Conservation (phyloP, 2,329 filamentous ascomycete genomes). For the Aureobasidium sp. region DNA sequence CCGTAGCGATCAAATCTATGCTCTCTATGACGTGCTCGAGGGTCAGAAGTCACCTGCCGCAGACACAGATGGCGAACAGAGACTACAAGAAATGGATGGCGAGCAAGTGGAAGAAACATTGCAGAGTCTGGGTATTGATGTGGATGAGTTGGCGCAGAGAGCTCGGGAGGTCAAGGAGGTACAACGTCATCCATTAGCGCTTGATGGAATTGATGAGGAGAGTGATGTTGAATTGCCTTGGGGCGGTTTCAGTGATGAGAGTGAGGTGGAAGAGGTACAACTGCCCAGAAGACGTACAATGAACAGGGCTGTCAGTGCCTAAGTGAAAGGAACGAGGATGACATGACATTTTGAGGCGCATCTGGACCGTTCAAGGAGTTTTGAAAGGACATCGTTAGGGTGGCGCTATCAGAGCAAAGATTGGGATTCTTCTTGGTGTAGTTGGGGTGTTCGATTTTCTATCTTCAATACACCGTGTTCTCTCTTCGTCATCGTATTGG, state of each 20-base stretch:
- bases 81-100: slow-evolving; percentile 12
- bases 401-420: background rate
- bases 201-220: slow-evolving; percentile 18
- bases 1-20: slow-evolving; percentile 73
- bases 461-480: background rate
- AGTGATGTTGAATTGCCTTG: slow-evolving; percentile 7
- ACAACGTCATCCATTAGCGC: background rate
- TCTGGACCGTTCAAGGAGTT: background rate
- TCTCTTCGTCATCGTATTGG: background rate
- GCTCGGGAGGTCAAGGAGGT: background rate
- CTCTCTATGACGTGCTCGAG: slow-evolving; percentile 74
- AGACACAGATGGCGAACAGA: slow-evolving; percentile 38
- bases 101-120: slow-evolving; percentile 35
- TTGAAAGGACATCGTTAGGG: background rate
- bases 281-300: background rate
- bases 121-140: slow-evolving; percentile 32
- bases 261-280: slow-evolving; percentile 16
- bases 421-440: background rate
- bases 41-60: slow-evolving; percentile 54
- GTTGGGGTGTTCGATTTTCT: background rate
- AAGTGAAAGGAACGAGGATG: background rate
- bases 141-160: slow-evolving; percentile 19
- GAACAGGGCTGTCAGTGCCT: background rate
- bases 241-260: slow-evolving; percentile 17
- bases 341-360: background rate